Conservation (phyloP, 2,329 filamentous ascomycete genomes). For the Curvularia sp. region DNA sequence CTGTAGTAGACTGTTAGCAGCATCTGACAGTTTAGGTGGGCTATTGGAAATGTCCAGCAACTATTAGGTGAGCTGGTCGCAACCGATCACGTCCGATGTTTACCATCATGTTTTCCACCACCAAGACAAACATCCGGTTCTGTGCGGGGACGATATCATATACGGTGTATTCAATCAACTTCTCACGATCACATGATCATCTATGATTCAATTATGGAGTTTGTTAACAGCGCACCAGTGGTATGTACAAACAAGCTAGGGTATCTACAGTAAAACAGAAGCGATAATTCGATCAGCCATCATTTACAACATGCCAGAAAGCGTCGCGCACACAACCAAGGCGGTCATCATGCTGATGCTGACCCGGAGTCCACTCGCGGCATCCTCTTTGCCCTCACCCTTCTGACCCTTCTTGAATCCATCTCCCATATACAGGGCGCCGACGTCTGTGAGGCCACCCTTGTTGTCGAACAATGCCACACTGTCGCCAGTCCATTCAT, state of each 20-base stretch:
- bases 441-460: constrained; percentile 43
- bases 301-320: constrained; percentile 9
- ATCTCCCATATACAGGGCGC: constrained; percentile 44
- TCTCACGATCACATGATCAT: neutral
- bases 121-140: neutral
- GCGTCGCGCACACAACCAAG: constrained; percentile 7
- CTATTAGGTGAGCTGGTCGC: too few species aligned
- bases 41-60: too few species aligned
- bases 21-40: too few species aligned
- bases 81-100: too few species aligned
- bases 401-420: constrained; percentile 43
- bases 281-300: neutral
- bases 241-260: constrained; percentile 7
- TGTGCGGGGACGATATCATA: neutral
- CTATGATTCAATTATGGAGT: neutral
- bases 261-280: constrained; percentile 10
- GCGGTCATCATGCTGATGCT: constrained; percentile 23
- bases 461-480: constrained; percentile 45
- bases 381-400: constrained; percentile 34
- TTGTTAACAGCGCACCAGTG: neutral
- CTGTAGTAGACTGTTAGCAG: too few species aligned
- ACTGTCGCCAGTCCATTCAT: constrained; percentile 48
- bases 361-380: constrained; percentile 17
- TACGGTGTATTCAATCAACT: neutral
- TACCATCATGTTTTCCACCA: neutral